Base-by-base conservation (phyloP, 108 stramenopile genomes). In the Schizochytrium sp. region DNA sequence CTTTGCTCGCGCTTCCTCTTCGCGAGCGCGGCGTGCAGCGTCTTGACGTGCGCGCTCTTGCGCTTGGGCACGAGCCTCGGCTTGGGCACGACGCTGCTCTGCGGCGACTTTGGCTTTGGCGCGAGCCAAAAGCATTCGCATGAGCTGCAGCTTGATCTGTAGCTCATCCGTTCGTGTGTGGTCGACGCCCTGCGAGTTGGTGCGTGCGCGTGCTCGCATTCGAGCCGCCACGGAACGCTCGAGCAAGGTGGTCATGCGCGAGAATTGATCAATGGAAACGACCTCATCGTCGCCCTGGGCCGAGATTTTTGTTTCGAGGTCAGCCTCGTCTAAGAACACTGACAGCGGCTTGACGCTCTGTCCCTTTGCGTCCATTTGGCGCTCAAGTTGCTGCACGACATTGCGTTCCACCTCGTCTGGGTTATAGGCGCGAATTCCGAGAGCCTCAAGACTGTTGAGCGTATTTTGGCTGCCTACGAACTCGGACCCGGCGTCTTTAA, bases 391-490 rank as follows among this genome's bases (percentile, higher is more conserved):
- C 76, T 47, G 48, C 76, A 53, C 76, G 23, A 83, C 76, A 53
- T 83, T 83, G 51, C 76, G 76, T 83, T 83, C 76, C 18, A 83
- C 45, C 76, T 83, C 76, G 76, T 47, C 76, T 16, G 76, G 76
- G 51, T 83, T 83, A 4, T 83, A 83, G 10, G 76, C 76, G 48
- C 76, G 76, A 12, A 83, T 53, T 14, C 76, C 76, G 25, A 83
- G 51, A 43, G 45, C 48, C 28, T 47, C 76, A 69, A 69, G 63
- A 23, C 63, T 69, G 63, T 69, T 69, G 43, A 83, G 76, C 10
- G 51, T 47, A 43, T 43, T 28, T 23, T 53, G 6, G 25, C 51
- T 53, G 10, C 76, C 76, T 28, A 12, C 76, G 51, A 83, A 83
- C 45, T 83, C 76, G 51, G 76, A 83, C 48, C 23, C 76, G 0